Conservation (phyloP, 2,329 filamentous ascomycete species). For the Colletotrichum sp. region DNA sequence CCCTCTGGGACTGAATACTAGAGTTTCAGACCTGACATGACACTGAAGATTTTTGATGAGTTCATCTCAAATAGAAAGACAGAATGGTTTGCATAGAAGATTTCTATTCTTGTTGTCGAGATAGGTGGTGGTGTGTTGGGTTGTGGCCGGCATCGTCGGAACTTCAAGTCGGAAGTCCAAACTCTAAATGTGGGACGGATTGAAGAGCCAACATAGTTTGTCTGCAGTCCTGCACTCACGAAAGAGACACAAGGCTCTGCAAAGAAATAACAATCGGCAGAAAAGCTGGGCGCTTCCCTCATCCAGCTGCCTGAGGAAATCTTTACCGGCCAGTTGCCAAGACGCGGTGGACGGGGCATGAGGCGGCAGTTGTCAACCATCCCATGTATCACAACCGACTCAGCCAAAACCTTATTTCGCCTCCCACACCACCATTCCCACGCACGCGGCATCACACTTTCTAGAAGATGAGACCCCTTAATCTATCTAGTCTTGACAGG, state of each 20-base stretch:
- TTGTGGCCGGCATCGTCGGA: background rate
- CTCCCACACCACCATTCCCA: background rate
- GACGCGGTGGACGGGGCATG: background rate
- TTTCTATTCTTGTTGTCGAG: background rate
- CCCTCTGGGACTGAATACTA: background rate
- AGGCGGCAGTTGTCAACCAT: background rate
- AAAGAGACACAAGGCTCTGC: no score
- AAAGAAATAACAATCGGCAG: no score
- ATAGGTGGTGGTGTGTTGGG: background rate
- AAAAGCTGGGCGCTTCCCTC: background rate
- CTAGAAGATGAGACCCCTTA: background rate
- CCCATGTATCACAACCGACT: background rate
- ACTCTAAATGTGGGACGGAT: background rate
- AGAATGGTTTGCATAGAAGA: background rate
- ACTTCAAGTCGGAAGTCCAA: background rate
- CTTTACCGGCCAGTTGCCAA: background rate
- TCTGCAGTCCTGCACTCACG: background rate
- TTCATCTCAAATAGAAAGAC: background rate
- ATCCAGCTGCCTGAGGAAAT: background rate
- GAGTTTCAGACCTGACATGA: background rate
- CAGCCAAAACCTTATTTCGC: background rate
- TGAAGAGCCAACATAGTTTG: background rate
- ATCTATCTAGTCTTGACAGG: background rate
- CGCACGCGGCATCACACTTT: background rate
- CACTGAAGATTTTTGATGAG: background rate